A percentile compares a stretch with the other conserved stretches of the same genome.
Evolutionary conservation across 345 rosid genomes (phyloP).

Genomic region (Clausena lansium): DNA sequence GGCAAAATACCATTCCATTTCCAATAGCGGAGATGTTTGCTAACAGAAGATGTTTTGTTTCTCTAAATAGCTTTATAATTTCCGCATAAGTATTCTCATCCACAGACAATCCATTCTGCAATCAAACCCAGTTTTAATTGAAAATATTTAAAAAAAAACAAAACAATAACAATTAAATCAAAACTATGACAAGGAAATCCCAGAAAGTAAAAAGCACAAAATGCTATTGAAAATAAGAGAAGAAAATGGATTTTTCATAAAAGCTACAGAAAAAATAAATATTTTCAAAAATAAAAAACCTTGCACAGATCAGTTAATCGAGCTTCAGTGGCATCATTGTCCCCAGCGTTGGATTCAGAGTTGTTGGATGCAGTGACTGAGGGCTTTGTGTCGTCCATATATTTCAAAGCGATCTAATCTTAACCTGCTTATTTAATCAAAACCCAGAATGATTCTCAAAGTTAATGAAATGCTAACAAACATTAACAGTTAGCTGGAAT

Average conservation of each 20-base stretch:
- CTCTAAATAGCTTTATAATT: constrained; percentile 59
- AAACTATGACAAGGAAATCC: neutral
- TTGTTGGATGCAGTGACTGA: constrained; percentile 17
- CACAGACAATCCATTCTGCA: constrained; percentile 57
- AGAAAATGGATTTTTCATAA: neutral
- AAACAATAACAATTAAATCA: neutral
- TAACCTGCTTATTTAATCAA: neutral
- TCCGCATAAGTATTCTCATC: constrained; percentile 47
- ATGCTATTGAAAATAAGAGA: neutral
- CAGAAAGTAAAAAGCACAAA: neutral
- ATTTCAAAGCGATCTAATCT: constrained; percentile 1
- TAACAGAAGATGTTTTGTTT: constrained; percentile 61
- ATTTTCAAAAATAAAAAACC: constrained; percentile 20
- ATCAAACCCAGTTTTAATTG: constrained; percentile 13
- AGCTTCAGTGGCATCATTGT: constrained; percentile 29
- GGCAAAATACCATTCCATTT: constrained; percentile 50
- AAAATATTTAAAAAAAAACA: neutral
- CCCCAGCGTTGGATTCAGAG: constrained; percentile 20
- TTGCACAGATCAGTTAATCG: constrained; percentile 50
- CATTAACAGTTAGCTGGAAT: neutral
- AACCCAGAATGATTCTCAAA: neutral
- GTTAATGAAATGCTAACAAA: neutral
- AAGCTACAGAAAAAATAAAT: neutral
- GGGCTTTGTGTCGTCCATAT: constrained; percentile 30
- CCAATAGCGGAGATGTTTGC: constrained; percentile 55